Evolutionary conservation across 257 asterid species (phyloP), one percentile per base, ranked within the genome.

Genomic region (Eustoma russellianum): DNA sequence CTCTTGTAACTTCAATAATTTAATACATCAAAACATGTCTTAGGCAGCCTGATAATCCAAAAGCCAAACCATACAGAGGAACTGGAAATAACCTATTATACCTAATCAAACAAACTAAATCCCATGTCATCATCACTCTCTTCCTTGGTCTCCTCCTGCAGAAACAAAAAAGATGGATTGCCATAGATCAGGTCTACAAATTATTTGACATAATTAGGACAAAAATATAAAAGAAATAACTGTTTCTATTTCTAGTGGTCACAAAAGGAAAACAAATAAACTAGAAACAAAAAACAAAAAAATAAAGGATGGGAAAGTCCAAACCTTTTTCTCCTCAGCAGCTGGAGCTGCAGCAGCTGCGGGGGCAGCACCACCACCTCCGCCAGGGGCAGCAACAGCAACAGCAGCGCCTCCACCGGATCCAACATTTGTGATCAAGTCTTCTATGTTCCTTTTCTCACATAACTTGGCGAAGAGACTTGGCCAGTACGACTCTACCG

Each of bases 401-500:
- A 67, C 73, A 12, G 75, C 72, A 18, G 68, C 78, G 34, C 80
- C 76, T 7, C 78, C 84, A 15, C 83, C 49, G 11, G 41, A 40
- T 13, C 80, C 80, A 41, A 74, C 79, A 53, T 72, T 83, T 63
- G 63, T 46, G 50, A 83, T 43, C 13, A 83, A 79, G 18, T 77
- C 85, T 8, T 75, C 85, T 7, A 83, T 48, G 60, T 68, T 68
- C 65, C 60, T 79, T 75, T 83, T 83, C 77, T 79, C 88, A 18
- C 81, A 73, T 3, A 83, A 78, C 75, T 80, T 80, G n/a, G 86
- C 83, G 34, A 75, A 80, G 5, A 83, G 85, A 61, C 78, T 64
- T 6, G 83, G 79, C 93, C 93, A 83, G 73, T 79, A 83, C 0
- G 88, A 83, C 28, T 83, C 85, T 16, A 75, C 78, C 5, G 56